Percentiles rank a stretch among this genome's conserved stretches.
Conservation (phyloP, 192 early-diverging fungal species). For the Jimgerdemannia flammicorona region DNA sequence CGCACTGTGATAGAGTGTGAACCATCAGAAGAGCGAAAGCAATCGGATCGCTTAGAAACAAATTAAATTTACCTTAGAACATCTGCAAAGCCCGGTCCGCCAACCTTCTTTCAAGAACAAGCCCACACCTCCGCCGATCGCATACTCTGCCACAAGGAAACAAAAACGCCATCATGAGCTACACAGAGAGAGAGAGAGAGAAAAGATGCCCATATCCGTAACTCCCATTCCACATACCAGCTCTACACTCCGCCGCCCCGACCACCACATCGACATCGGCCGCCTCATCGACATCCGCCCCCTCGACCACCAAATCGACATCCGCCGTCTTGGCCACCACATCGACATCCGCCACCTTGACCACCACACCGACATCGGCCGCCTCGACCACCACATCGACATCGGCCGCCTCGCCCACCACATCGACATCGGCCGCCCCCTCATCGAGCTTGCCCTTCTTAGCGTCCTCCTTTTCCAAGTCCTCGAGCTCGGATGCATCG, state of each 20-base stretch:
- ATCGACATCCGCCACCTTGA: not conserved
- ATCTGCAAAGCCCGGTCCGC: constrained; percentile 71
- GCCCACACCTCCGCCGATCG: constrained; percentile 45
- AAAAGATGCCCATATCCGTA: too few relatives aligned
- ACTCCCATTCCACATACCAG: not conserved
- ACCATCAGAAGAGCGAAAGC: too few relatives aligned
- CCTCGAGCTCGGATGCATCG: not conserved
- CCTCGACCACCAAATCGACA: not conserved
- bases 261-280: not conserved
- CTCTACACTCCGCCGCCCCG: not conserved
- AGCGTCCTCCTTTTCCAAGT: not conserved
- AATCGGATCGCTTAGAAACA: too few relatives aligned
- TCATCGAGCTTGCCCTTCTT: not conserved
- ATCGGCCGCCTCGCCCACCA: not conserved
- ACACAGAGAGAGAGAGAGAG: too few relatives aligned
- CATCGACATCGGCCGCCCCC: not conserved
- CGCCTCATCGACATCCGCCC: constrained; percentile 1
- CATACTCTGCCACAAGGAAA: not conserved
- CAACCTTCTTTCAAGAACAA: constrained; percentile 72
- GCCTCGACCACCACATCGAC: not conserved
- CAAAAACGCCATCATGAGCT: too few relatives aligned
- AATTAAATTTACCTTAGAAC: constrained; percentile 33
- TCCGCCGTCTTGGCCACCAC: not conserved
- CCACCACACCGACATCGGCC: not conserved
- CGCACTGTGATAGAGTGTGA: not conserved